Base-by-base conservation (phyloP, 2,329 filamentous ascomycete species). In the Paraphaeosphaeria minitans region DNA sequence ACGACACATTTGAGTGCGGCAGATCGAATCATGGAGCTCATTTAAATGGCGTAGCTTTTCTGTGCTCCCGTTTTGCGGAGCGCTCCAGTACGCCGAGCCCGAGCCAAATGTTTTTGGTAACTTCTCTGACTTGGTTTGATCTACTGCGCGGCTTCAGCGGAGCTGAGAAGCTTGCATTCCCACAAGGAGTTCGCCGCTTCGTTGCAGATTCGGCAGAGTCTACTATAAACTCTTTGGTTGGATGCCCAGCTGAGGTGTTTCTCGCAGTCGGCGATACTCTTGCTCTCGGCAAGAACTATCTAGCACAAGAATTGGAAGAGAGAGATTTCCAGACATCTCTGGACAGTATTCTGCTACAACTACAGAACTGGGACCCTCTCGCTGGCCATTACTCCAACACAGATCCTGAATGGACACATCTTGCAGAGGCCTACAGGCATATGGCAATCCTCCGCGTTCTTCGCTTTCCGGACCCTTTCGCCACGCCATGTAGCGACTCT, bases 1-100 rank as follows among this genome's bases (percentile, higher is more conserved):
- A 65, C n/a, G 63, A 65, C 42, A 55, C 60, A 5, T 63, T 57
- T 39, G 63, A 65, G n/a, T 61, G 55, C 16, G 63, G 63, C 1
- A 65, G 45, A 41, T 65, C 63, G 14, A 55, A 49, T 4, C 60
- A 65, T 27, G 63, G 63, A 27, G 58, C 63, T 0, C 63, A 65
- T 48, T 41, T 65, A 5, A 65, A 60, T 16, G 63, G 63, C 27
- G 56, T 63, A 3, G 55, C 63, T 5, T 63, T 63, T 24, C 49
- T 63, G 10, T 65, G 62, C 33, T 45, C 37, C 27, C 37, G 60
- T 33, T 56, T 64, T n/a, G 53, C 51, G 9, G 53, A 53, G 7
- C 31, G 55, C 5, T 31, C 49, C 2, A 13, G 24, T 21, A 19
- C 35, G 16, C 50, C 43, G 13, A 55, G 46, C 9, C 46, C 43